Evolutionary conservation across 2,329 filamentous ascomycete genomes (phyloP).

Genomic region (Fusarium poae): DNA sequence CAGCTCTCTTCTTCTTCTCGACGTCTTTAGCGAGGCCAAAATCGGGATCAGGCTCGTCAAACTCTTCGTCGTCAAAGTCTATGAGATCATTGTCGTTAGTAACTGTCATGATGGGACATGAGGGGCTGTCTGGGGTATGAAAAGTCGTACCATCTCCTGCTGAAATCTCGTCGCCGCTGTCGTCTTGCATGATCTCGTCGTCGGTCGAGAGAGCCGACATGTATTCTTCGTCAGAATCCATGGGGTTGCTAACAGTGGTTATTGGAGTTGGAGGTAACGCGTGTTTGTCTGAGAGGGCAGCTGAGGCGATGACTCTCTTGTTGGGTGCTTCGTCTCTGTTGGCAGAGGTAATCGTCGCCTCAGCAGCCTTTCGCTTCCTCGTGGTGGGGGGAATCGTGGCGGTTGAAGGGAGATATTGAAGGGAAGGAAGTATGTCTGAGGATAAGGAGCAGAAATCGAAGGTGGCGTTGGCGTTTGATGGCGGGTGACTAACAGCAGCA

Average conservation of each 20-base stretch:
- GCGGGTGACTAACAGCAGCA: constrained; percentile 38
- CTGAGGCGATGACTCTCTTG: constrained; percentile 71
- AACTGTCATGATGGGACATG: constrained; percentile 15
- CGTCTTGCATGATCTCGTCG: constrained; percentile 79
- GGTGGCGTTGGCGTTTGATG: constrained; percentile 42
- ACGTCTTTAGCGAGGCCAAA: constrained; percentile 71
- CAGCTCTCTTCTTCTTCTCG: constrained; percentile 76
- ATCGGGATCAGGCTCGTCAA: constrained; percentile 69
- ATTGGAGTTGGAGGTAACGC: constrained; percentile 70
- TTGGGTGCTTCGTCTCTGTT: constrained; percentile 59
- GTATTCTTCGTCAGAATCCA: constrained; percentile 97
- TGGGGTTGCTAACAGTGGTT: constrained; percentile 69
- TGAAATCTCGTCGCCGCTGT: constrained; percentile 79
- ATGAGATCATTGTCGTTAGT: constrained; percentile 30
- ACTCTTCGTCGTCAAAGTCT: constrained; percentile 72
- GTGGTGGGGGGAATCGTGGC: constrained; percentile 71
- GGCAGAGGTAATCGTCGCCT: constrained; percentile 69
- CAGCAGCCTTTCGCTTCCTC: constrained; percentile 74
- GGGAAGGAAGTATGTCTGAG: constrained; percentile 28
- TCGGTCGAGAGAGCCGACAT: constrained; percentile 84
- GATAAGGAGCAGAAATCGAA: constrained; percentile 31
- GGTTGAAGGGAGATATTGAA: constrained; percentile 45
- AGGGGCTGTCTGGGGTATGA: constrained; percentile 28
- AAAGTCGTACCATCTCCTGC: constrained; percentile 61
- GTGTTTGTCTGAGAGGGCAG: constrained; percentile 53